Percentiles rank a stretch among this genome's conserved stretches.
Conservation (phyloP, 2,329 filamentous ascomycete species). For the Stagonosporopsis chrysanthemi region DNA sequence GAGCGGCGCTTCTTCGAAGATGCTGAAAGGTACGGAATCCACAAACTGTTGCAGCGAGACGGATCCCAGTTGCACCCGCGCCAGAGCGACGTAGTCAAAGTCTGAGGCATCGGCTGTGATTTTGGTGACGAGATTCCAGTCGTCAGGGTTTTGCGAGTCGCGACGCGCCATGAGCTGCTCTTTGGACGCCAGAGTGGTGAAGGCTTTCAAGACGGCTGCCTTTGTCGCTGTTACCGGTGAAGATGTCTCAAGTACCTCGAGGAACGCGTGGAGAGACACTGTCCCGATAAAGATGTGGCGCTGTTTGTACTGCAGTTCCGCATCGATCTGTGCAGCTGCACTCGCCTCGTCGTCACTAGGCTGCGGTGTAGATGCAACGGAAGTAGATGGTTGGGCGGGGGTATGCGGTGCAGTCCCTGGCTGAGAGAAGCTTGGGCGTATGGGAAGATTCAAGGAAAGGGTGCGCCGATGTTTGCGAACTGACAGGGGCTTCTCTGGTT, state of each 20-base stretch:
- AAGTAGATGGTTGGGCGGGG: slow-evolving; percentile 3
- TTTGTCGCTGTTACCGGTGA: slow-evolving; percentile 29
- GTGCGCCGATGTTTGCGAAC: slow-evolving; percentile 27
- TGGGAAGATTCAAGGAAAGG: slow-evolving; percentile 32
- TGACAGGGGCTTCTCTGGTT: slow-evolving; percentile 10
- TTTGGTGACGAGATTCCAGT: slow-evolving; percentile 39
- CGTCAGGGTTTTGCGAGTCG: slow-evolving; percentile 26
- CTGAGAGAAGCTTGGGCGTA: slow-evolving; percentile 7
- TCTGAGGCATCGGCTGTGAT: slow-evolving; percentile 28
- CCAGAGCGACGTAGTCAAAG: slow-evolving; percentile 34
- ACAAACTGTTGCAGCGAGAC: slow-evolving; percentile 39
- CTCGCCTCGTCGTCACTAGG: background rate
- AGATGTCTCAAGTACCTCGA: slow-evolving; percentile 36
- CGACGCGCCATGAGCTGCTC: slow-evolving; percentile 40
- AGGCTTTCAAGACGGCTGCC: slow-evolving; percentile 33
- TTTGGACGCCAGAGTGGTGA: slow-evolving; percentile 33
- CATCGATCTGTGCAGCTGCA: slow-evolving; percentile 27
- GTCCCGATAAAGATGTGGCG: slow-evolving; percentile 46
- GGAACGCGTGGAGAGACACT: slow-evolving; percentile 41
- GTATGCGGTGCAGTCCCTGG: background rate
- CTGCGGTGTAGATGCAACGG: slow-evolving; percentile 12
- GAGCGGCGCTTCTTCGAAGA: slow-evolving; percentile 24
- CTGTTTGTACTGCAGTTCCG: slow-evolving; percentile 43
- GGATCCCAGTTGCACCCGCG: slow-evolving; percentile 37
- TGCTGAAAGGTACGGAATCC: slow-evolving; percentile 35